Percentiles rank a stretch among this genome's conserved stretches.
These are phyloP conservation scores for Cyclocybe aegerita DNA, from an alignment of 768 basidiomycete genomes.

Conservation along the genomic window DNA sequence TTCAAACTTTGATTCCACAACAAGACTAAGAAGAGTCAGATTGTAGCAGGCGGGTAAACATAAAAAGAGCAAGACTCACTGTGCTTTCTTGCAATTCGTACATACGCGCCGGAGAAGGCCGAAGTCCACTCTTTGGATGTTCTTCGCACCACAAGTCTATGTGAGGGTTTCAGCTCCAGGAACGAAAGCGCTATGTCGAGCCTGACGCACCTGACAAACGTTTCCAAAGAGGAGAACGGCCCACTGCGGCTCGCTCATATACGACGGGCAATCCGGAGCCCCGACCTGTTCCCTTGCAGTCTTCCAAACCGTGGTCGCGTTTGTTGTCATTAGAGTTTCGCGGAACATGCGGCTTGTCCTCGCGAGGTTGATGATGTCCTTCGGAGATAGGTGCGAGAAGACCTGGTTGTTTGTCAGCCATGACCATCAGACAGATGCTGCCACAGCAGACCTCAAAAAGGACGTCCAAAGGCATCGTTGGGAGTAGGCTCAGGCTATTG, in stretches of 20 bases:
- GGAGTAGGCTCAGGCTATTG: conserved; percentile 14
- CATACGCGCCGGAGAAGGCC: conserved; percentile 24
- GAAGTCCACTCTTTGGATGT: conserved; percentile 23
- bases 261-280: conserved; percentile 20
- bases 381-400: conserved; percentile 18
- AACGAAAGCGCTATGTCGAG: background rate
- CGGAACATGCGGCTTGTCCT: conserved; percentile 22
- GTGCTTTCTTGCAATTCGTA: conserved; percentile 21
- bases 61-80: conserved; percentile 17
- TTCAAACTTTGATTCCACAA: conserved; percentile 22
- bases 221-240: conserved; percentile 21
- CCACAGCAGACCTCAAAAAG: conserved; percentile 15
- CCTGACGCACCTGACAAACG: conserved; percentile 13
- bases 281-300: conserved; percentile 11
- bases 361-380: conserved; percentile 23
- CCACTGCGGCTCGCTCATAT: conserved; percentile 26
- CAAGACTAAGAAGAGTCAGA: conserved; percentile 19
- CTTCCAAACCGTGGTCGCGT: conserved; percentile 24
- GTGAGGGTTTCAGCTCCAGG: background rate
- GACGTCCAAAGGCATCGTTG: conserved; percentile 26
- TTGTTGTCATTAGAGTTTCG: conserved; percentile 13
- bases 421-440: background rate
- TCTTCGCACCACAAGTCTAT: conserved; percentile 18
- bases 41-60: background rate
- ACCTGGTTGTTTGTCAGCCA: conserved; percentile 13